Base-by-base conservation (phyloP, 2,329 filamentous ascomycete genomes). In the Botrytis fragariae region DNA sequence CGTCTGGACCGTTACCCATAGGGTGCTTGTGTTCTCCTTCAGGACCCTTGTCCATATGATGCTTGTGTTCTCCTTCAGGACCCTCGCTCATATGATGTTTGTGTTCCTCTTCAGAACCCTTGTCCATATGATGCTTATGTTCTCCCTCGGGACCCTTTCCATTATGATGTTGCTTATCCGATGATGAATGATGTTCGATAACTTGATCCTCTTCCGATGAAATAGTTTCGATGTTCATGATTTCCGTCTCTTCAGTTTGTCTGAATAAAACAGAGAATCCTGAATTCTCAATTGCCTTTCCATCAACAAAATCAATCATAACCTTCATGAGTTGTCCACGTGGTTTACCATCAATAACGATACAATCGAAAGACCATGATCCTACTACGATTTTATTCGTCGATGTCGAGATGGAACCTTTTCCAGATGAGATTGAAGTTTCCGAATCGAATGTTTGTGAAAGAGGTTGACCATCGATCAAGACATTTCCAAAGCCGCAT, bases 291-390 rank as follows among this genome's bases (percentile, higher is more conserved):
- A 85, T 78, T 48, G 81, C 70, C 73, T 81, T 79, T 67, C 83
- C 84, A 77, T 87, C 82, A 48, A 87, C 74, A 12, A 81, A 82
- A 54, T 83, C 77, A 61, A 87, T 79, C 51, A 82, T 80, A 61
- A 88, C 83, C 73, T 80, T 83, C 77, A 88, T 78, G 22, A 84
- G 77, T 77, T 87, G 85, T 67, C 83, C 83, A 67, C 84, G 79
- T 20, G 82, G 81, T 57, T 81, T 78, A 37, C 82, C 81, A 72
- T 82, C 82, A 69, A 82, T 80, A 71, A 82, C 79, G 57, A 85
- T 79, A 74, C 87, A 88, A 73, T 83, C 82, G 73, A 87, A 84
- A 25, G 81, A 78, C 87, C 87, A 88, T 68, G 82, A 81, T 73
- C 84, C 85, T 35, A 81, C 78, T 70, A 87, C 80, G 68, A 81